phyloP scores from a whole-genome alignment of 108 stramenopile species.

The Nitzschia putrida region DNA sequence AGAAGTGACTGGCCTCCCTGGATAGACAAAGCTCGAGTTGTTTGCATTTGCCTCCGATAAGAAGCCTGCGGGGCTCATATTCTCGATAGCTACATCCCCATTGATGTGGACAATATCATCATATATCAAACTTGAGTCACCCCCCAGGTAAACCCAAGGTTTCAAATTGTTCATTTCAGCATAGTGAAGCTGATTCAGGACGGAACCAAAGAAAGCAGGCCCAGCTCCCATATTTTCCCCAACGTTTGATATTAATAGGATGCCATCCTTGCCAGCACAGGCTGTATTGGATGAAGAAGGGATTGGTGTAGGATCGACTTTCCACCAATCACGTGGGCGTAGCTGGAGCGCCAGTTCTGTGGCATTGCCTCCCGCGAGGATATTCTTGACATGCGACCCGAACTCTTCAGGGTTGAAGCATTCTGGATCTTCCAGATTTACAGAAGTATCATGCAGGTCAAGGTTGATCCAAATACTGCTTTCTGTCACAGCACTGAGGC shows the following conservation, averaged over 20 bases:
- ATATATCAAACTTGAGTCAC: slow-evolving; percentile 28
- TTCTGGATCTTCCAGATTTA: slow-evolving; percentile 57
- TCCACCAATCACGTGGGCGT: slow-evolving; percentile 43
- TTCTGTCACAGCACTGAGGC: slow-evolving; percentile 58
- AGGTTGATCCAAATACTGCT: slow-evolving; percentile 54
- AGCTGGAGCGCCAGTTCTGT: slow-evolving; percentile 18
- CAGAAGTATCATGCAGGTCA: slow-evolving; percentile 39
- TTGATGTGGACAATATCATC: slow-evolving; percentile 32
- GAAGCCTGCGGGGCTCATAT: not conserved
- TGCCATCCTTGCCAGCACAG: slow-evolving; percentile 33
- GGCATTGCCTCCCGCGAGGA: slow-evolving; percentile 36
- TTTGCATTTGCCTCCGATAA: not conserved
- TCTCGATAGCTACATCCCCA: not conserved
- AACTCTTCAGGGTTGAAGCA: slow-evolving; percentile 24
- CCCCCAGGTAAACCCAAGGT: slow-evolving; percentile 43
- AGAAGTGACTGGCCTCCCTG: not conserved
- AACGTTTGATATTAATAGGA: slow-evolving; percentile 29
- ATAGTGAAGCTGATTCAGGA: slow-evolving; percentile 45
- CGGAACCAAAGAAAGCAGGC: slow-evolving; percentile 32
- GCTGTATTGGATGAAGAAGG: slow-evolving; percentile 2
- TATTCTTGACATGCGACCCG: slow-evolving; percentile 33
- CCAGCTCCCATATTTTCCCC: slow-evolving; percentile 20
- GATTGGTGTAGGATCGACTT: not conserved
- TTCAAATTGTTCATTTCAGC: slow-evolving; percentile 40
- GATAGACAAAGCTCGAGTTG: slow-evolving; percentile 9